phyloP scores from a whole-genome alignment of 148 eudicot genomes.

The Chenopodium berlandieri region DNA sequence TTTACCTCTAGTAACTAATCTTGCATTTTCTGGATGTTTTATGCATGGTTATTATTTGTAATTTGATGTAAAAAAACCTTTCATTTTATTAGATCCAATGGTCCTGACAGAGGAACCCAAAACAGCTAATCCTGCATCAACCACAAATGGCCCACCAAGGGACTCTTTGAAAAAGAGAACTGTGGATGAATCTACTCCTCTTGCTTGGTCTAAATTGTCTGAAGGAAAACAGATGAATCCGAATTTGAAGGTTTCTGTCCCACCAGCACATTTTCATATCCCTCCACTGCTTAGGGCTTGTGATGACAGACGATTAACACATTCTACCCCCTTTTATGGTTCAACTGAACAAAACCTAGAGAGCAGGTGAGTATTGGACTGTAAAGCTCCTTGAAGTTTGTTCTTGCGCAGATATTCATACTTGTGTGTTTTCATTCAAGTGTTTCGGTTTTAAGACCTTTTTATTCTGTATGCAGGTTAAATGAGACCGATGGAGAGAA shows the following conservation, averaged over 20 bases:
- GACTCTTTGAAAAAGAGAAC: constrained; percentile 23
- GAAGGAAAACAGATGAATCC: constrained; percentile 25
- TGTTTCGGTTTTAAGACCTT: neutral
- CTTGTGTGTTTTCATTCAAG: neutral
- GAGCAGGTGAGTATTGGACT: constrained; percentile 25
- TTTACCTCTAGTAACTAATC: no score
- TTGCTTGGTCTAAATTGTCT: constrained; percentile 22
- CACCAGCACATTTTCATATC: constrained; percentile 19
- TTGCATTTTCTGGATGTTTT: neutral
- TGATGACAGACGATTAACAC: constrained; percentile 19
- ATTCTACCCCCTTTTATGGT: constrained; percentile 10
- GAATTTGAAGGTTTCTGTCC: constrained; percentile 26
- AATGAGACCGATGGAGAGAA: constrained; percentile 24
- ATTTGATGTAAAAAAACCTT: neutral
- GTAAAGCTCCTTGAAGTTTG: neutral
- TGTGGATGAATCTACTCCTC: constrained; percentile 13
- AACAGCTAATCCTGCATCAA: constrained; percentile 21
- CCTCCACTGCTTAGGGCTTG: constrained; percentile 26
- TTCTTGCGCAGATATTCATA: neutral
- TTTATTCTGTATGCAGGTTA: constrained; percentile 23
- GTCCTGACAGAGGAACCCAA: constrained; percentile 29
- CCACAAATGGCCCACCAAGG: constrained; percentile 14
- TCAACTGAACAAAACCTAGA: constrained; percentile 20
- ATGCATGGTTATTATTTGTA: neutral
- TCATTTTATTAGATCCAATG: constrained; percentile 13